Base-by-base conservation (phyloP, 73 alveolate genomes). In the Blepharisma japonicum region DNA sequence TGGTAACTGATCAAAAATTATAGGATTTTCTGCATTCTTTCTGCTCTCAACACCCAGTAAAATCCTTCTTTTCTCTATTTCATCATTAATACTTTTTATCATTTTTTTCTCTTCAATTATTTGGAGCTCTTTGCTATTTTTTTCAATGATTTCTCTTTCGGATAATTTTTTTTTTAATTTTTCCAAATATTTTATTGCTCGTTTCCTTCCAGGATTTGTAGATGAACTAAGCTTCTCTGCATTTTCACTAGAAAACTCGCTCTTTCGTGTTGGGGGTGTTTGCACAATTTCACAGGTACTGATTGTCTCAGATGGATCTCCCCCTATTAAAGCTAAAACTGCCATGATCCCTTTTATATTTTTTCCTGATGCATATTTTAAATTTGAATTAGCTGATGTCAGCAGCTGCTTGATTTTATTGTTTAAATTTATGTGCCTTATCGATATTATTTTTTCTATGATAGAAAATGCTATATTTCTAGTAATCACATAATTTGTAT, bases 271-370 rank as follows among this genome's bases (percentile, higher is more conserved):
- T 53, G 18, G 68, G 23, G 18, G 32, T 53, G 18, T 14, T 20
- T 53, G 23, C 0, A n/a, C 68, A 25, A 25, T 2, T 70, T 70
- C 80, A 45, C 23, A 47, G 5, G 25, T 45, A 2, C 39, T 70
- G 42, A 70, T 45, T 70, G 27, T 2, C 4, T 70, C 76, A 38
- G 14, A 7, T 38, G 80, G 66, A 45, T 39, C 80, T 39, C 80
- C 23, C 23, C 23, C 80, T 14, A 70, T 9, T 7, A 70, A 47
- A 70, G 32, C 42, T 45, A 45, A 45, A n/a, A 45, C 25, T n/a
- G n/a, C 66, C 25, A 14, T 54, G 4, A 70, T 18, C 3, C 38
- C 68, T 70, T 39, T 61, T 0, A 20, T 14, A 25, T 61, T 61
- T 2, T 8, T 61, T 39, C 61, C 61, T 9, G 66, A 38, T n/a